These are phyloP conservation scores for Trichosporon asahii DNA, from an alignment of 1,284 basidiomycete genomes.

Conservation along the genomic window DNA sequence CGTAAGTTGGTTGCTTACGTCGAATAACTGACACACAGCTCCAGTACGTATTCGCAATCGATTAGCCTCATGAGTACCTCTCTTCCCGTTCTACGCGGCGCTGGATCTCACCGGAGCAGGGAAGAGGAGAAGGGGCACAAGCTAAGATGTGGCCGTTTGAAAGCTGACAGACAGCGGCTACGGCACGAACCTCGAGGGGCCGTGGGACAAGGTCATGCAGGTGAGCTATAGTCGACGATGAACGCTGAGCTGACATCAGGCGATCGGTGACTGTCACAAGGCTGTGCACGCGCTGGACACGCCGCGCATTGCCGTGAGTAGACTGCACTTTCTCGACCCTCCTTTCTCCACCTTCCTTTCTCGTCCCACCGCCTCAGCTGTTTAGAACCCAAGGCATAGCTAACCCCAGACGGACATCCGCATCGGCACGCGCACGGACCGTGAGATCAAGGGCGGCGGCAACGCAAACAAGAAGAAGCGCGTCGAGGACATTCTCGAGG, in stretches of 20 bases:
- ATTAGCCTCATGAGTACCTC: too few species aligned
- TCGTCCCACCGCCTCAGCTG: background rate
- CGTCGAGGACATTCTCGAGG: slow-evolving; percentile 65
- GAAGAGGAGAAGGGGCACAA: too few species aligned
- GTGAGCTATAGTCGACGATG: slow-evolving; percentile 11
- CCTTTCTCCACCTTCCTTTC: background rate
- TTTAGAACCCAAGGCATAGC: background rate
- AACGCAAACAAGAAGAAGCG: slow-evolving; percentile 73
- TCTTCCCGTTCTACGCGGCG: too few species aligned
- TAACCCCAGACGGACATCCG: slow-evolving; percentile 73
- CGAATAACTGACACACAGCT: slow-evolving; percentile 21
- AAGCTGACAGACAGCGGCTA: slow-evolving; percentile 62
- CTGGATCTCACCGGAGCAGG: too few species aligned
- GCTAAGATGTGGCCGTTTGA: too few species aligned
- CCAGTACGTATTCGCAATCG: slow-evolving; percentile 56
- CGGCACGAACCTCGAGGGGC: slow-evolving; percentile 83
- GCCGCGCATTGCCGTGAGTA: slow-evolving; percentile 44
- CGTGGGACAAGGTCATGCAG: slow-evolving; percentile 68
- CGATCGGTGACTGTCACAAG: slow-evolving; percentile 69
- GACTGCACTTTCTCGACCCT: background rate
- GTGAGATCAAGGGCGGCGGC: slow-evolving; percentile 63
- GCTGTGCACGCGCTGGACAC: slow-evolving; percentile 68
- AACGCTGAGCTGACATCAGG: slow-evolving; percentile 20
- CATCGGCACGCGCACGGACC: slow-evolving; percentile 81
- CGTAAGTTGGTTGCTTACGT: slow-evolving; percentile 53